Conservation (phyloP, 495 filamentous ascomycete species). For the Hypoxylon fuscum region DNA sequence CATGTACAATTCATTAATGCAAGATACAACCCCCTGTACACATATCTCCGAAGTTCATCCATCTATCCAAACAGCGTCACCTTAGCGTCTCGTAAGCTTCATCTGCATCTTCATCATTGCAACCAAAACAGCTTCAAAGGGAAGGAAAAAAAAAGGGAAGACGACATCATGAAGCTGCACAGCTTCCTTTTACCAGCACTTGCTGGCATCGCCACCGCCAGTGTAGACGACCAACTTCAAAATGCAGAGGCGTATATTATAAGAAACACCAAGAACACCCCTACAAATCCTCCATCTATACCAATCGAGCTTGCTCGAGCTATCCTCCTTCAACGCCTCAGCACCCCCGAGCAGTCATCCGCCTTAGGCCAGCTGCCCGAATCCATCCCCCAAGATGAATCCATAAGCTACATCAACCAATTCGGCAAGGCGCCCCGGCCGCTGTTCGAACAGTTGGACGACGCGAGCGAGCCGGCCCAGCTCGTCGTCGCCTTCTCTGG, state of each 20-base stretch:
- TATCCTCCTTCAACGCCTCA: constrained; percentile 54
- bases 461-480: constrained; percentile 50
- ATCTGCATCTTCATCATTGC: constrained; percentile 10
- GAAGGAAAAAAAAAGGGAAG: not conserved
- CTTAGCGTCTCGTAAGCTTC: not conserved
- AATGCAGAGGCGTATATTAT: constrained; percentile 43
- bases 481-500: constrained; percentile 62
- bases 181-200: constrained; percentile 51
- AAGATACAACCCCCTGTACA: too few relatives aligned
- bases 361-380: constrained; percentile 53
- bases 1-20: too few relatives aligned
- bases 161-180: constrained; percentile 43
- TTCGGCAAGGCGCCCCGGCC: constrained; percentile 52
- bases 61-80: not conserved
- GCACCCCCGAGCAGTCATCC: constrained; percentile 45
- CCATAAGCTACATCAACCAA: constrained; percentile 50
- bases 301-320: constrained; percentile 50
- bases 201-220: constrained; percentile 45
- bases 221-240: constrained; percentile 26
- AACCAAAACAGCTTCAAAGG: constrained; percentile 16
- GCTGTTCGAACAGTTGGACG: constrained; percentile 48
- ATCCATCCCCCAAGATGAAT: constrained; percentile 47
- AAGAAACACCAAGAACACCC: constrained; percentile 26
- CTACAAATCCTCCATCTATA: constrained; percentile 45
- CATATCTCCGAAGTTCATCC: not conserved